Conservation (phyloP, 1,284 basidiomycete genomes). For the Cutaneotrichosporon sp. region DNA sequence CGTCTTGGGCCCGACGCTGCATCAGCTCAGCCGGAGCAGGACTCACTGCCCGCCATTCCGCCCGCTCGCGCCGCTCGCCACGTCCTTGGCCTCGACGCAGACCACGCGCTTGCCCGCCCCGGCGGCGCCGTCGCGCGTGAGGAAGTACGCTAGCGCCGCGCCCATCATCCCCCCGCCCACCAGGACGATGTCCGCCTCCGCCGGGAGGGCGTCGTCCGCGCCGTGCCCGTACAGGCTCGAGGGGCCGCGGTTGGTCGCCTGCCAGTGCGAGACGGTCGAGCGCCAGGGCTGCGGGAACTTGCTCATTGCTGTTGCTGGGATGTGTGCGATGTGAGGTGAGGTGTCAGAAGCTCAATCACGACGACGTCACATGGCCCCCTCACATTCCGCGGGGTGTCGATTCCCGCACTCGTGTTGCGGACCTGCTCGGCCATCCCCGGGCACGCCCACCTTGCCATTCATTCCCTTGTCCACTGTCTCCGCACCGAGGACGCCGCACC, state of each 20-base stretch:
- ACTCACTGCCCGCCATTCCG: conserved; percentile 44
- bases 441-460: no score
- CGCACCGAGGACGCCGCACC: no score
- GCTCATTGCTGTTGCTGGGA: conserved; percentile 22
- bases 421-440: no score
- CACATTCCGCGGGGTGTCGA: no score
- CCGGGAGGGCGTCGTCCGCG: conserved; percentile 26
- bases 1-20: conserved; percentile 29
- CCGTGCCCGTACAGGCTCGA: conserved; percentile 28
- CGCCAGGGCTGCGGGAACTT: conserved; percentile 31
- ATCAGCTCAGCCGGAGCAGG: not conserved
- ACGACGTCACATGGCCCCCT: not conserved
- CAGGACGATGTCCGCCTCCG: conserved; percentile 35
- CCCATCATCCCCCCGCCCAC: conserved; percentile 43
- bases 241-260: conserved; percentile 31
- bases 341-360: not conserved
- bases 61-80: conserved; percentile 44
- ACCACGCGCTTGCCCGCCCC: conserved; percentile 34
- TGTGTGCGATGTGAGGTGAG: not conserved
- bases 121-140: conserved; percentile 30
- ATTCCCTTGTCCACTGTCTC: no score
- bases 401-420: no score
- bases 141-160: conserved; percentile 37
- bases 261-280: conserved; percentile 36
- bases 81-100: conserved; percentile 43